Percentiles rank a stretch among this genome's conserved stretches.
phyloP scores from a whole-genome alignment of 768 basidiomycete species.

The Daedaleopsis nitida region DNA sequence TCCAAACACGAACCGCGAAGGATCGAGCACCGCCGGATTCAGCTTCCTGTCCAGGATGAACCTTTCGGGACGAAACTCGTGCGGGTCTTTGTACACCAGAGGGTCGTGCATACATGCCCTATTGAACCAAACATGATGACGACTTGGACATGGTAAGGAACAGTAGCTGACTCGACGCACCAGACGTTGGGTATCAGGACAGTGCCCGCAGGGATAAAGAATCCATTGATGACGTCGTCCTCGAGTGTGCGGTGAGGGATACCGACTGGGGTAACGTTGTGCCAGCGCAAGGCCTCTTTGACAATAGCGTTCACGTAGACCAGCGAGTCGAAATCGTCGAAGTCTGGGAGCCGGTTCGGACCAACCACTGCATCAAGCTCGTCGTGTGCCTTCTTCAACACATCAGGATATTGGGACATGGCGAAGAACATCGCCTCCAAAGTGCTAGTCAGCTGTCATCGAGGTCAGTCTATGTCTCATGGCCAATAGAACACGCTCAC shows the following conservation, averaged over 20 bases:
- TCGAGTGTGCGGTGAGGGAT: constrained; percentile 4
- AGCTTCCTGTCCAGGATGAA: constrained; percentile 18
- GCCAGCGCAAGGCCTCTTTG: constrained; percentile 29
- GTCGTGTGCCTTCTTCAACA: constrained; percentile 34
- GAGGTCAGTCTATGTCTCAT: neutral
- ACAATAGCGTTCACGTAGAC: constrained; percentile 36
- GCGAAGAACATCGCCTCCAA: constrained; percentile 23
- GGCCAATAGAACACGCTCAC: neutral
- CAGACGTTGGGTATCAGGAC: constrained; percentile 17
- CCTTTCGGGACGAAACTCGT: constrained; percentile 24
- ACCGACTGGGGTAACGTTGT: constrained; percentile 12
- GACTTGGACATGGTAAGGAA: no score
- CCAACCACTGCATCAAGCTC: constrained; percentile 43
- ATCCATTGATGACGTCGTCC: constrained; percentile 2
- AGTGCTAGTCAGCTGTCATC: constrained; percentile 9
- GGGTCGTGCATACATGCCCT: constrained; percentile 17
- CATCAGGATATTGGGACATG: constrained; percentile 29
- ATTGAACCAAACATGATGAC: no score
- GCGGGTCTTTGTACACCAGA: constrained; percentile 19
- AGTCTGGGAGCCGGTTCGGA: constrained; percentile 28
- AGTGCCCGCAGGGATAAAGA: constrained; percentile 5
- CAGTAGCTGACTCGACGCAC: constrained; percentile 1
- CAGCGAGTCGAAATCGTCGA: constrained; percentile 25
- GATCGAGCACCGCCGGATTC: constrained; percentile 4
- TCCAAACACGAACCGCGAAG: constrained; percentile 10